Conservation (phyloP, 441 rosid genomes). For the Populus hybrid region DNA sequence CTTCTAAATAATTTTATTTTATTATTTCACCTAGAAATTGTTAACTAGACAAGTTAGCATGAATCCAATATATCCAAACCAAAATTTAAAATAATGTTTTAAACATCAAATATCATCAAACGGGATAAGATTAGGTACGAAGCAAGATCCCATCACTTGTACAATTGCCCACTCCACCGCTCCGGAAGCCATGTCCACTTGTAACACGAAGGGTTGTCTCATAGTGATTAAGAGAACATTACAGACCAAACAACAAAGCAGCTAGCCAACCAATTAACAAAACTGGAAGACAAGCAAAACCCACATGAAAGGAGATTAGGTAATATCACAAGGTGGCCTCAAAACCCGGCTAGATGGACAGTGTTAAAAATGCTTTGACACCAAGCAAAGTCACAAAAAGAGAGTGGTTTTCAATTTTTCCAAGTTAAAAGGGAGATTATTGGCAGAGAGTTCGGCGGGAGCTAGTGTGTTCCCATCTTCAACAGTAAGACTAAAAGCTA, state of each 20-base stretch:
- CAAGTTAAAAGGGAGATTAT: constrained; percentile 3
- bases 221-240: background rate
- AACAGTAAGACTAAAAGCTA: background rate
- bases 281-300: background rate
- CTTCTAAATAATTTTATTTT: accelerated
- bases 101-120: background rate
- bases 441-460: constrained; percentile 29
- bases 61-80: background rate
- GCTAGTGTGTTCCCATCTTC: constrained; percentile 11
- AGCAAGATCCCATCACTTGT: constrained; percentile 4
- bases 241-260: background rate
- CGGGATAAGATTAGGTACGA: constrained; percentile 4
- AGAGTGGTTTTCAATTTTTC: background rate
- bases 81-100: background rate
- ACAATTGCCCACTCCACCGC: constrained; percentile 10
- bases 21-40: no score
- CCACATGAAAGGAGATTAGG: constrained; percentile 5
- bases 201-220: constrained; percentile 7
- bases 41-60: background rate
- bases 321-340: constrained; percentile 12
- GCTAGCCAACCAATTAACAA: background rate
- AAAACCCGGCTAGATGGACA: constrained; percentile 23
- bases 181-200: constrained; percentile 17
- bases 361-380: constrained; percentile 5
- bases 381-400: constrained; percentile 3